Percentiles rank a stretch among this genome's conserved stretches.
Evolutionary conservation across 371 early-diverging fungal genomes (phyloP).

Genomic region (Blastocladiella emersonii): DNA sequence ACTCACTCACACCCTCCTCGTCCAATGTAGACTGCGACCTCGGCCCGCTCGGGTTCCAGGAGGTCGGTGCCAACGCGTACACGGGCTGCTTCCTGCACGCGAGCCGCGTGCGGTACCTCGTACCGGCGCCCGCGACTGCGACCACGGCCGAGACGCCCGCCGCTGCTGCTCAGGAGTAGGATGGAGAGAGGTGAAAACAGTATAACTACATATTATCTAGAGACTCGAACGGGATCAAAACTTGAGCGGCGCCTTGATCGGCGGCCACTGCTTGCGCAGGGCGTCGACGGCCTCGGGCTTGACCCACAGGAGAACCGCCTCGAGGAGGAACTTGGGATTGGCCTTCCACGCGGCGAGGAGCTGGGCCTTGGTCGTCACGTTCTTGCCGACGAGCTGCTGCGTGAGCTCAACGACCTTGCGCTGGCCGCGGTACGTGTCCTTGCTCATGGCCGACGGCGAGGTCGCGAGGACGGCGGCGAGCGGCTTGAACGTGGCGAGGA

Average conservation of each 20-base stretch:
- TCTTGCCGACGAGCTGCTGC: neutral
- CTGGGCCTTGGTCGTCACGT: neutral
- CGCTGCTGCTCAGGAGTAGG: too few relatives aligned
- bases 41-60: conserved; percentile 49
- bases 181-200: too few relatives aligned
- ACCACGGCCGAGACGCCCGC: too few relatives aligned
- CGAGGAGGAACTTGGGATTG: neutral
- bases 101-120: neutral
- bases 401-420: neutral
- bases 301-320: neutral
- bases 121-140: too few relatives aligned
- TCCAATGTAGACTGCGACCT: conserved; percentile 46
- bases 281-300: neutral
- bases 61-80: neutral
- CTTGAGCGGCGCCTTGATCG: neutral
- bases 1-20: too few relatives aligned
- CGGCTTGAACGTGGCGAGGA: neutral
- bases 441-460: neutral
- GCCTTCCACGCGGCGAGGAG: neutral
- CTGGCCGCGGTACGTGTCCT: neutral
- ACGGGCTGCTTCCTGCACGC: neutral
- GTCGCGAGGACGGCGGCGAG: neutral
- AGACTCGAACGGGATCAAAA: neutral
- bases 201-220: neutral
- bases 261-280: neutral